Base-by-base conservation (phyloP, 306 rosid genomes). In the Malus orientalis region DNA sequence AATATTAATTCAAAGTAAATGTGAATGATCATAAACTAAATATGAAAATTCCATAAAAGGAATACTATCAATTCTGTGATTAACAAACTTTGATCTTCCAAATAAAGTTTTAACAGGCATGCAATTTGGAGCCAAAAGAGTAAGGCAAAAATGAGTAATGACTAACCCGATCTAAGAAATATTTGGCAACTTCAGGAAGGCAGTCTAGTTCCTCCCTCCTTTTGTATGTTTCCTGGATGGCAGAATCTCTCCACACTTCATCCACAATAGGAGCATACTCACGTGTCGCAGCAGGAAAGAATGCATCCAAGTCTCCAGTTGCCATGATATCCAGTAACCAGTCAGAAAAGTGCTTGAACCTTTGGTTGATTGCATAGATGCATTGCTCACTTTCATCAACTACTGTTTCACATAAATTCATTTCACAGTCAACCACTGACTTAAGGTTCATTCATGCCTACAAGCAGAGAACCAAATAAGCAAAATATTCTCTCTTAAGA, bases 231-330 rank as follows among this genome's bases (percentile, higher is more conserved):
- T 89, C 98, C 86, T 93, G 98, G 77, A 90, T 88, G 74, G 98
- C 90, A 69, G 88, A 73, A 85, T 93, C 98, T 80, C 84, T 90
- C 98, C 98, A 93, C 45, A 90, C 79, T 81, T 93, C 98, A 60
- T 91, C 90, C 27, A 89, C 98, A 82, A 87, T 87, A 74, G 93
- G 98, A 79, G 98, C 96, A 87, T 93, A 93, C 79, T 93, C 98
- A 73, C 98, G 98, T 30, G 98, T 93, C 53, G 98, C 98, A 78
- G 98, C 98, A 74, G 96, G 96, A 73, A 93, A 93, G 88, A 89
- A 90, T 75, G 94, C 88, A 77, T 89, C 98, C 88, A 93, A 85
- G 81, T 93, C 96, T 70, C 98, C 96, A 33, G 89, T 86, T 69
- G 98, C 93, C 93, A 93, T 89, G 27, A 89, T 90, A 86, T 93